Conservation (phyloP, 148 eudicot species). For the Fagopyrum tataricum region DNA sequence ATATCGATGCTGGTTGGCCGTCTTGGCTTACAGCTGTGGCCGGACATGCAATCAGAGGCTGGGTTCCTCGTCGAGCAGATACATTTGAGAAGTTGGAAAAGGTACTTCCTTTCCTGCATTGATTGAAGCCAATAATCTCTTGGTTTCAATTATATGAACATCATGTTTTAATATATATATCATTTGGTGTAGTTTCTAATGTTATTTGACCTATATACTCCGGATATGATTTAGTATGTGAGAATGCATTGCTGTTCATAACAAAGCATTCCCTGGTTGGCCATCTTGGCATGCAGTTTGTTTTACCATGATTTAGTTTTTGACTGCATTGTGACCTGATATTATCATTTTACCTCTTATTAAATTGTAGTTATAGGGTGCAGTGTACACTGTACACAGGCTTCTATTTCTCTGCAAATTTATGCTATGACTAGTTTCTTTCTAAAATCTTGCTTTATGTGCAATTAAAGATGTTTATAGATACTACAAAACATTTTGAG, state of each 20-base stretch:
- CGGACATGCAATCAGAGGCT: not conserved
- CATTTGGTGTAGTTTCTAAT: not conserved
- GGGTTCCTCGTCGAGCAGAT: conserved; percentile 10
- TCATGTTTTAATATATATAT: not conserved
- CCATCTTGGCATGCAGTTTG: no score
- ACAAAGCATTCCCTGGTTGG: not conserved
- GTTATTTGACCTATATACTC: not conserved
- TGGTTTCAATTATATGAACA: not conserved
- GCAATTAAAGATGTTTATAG: not conserved
- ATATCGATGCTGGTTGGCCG: conserved; percentile 17
- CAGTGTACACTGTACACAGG: not conserved
- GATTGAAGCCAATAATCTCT: not conserved
- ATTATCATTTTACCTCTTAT: not conserved
- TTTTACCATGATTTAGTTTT: no score
- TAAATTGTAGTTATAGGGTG: not conserved
- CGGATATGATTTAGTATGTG: not conserved
- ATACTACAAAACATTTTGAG: no score
- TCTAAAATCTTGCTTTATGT: not conserved
- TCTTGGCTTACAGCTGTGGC: conserved; percentile 4
- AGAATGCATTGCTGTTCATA: not conserved
- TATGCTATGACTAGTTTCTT: not conserved
- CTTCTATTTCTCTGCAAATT: not conserved
- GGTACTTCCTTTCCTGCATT: conserved; percentile 1
- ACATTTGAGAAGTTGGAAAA: conserved; percentile 3
- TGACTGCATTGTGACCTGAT: not conserved